Percentiles rank a stretch among this genome's conserved stretches.
These are phyloP conservation scores for Erodium moschatum DNA, from an alignment of 441 rosid genomes.

Conservation along the genomic window DNA sequence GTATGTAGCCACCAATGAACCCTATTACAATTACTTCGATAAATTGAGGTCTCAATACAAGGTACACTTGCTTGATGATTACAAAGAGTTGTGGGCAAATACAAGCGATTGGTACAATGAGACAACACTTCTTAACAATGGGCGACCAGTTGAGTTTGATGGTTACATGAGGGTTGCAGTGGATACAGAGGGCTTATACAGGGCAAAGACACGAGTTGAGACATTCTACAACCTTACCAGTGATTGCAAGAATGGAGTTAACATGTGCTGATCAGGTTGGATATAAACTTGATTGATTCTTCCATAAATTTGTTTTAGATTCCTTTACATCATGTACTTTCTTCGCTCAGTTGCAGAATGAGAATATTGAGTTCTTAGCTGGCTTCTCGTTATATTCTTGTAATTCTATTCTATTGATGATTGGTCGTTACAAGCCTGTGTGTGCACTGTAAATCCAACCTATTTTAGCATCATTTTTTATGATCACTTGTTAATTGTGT, in stretches of 20 bases:
- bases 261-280: constrained; percentile 57
- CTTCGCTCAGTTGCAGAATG: constrained; percentile 20
- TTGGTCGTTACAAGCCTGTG: constrained; percentile 16
- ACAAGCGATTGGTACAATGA: constrained; percentile 88
- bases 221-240: constrained; percentile 79
- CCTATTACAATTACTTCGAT: constrained; percentile 82
- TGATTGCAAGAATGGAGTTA: constrained; percentile 91
- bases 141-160: constrained; percentile 69
- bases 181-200: constrained; percentile 80
- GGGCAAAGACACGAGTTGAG: constrained; percentile 72
- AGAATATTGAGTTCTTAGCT: constrained; percentile 19
- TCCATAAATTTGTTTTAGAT: constrained; percentile 12
- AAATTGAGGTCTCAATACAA: constrained; percentile 77
- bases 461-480: constrained; percentile 7
- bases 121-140: constrained; percentile 53
- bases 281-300: constrained; percentile 12
- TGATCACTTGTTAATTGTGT: not conserved
- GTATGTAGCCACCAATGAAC: constrained; percentile 80
- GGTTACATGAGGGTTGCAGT: constrained; percentile 96
- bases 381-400: constrained; percentile 18
- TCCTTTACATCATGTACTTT: constrained; percentile 8
- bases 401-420: constrained; percentile 20
- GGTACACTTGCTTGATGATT: constrained; percentile 82
- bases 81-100: constrained; percentile 67
- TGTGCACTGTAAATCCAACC: constrained; percentile 23